Evolutionary conservation across 140 eudicot species (phyloP), one percentile per base, ranked within the genome.

Genomic region (Ambrosia hybrid): DNA sequence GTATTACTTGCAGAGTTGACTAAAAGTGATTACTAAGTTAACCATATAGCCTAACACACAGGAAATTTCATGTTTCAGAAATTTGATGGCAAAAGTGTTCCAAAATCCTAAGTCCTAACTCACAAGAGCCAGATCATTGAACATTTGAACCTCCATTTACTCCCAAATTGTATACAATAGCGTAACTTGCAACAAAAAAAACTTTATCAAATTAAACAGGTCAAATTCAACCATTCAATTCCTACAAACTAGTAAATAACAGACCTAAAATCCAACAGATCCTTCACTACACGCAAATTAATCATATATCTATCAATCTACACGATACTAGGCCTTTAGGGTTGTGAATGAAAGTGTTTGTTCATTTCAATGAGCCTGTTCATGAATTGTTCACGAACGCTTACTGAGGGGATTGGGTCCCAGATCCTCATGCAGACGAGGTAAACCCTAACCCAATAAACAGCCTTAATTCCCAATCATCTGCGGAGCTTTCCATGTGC

Each of bases 161-260:
- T 21, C 0, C 30, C 30, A 21, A 21, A 21, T 1, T 0, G 5
- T n/a, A n/a, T 68, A 46, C 68, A 76, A 59, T 45, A 68, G 17
- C 72, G 17, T 10, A 17, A 51, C 60, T 65, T 65, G 36, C 13
- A 53, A 74, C 30, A 68, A 39, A 65, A 26, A 45, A 73, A 63
- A 57, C 55, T 58, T 12, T 33, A 6, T 55, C 46, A 51, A 57
- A 9, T 43, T 58, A 62, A 76, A 68, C 56, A 68, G 75, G 58
- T 68, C 70, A 68, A 48, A 37, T n/a, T 57, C 63, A 17, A 15
- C 30, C 1, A 67, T 3, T 58, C 13, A 68, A 60, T 11, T 49
- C 73, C 38, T 1, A 0, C 62, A 57, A 65, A 69, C 51, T 2
- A 71, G 4, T 8, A 39, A 39, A 39, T 8, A 39, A 39, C 45